A percentile compares a stretch with the other conserved stretches of the same genome.
Conservation (phyloP, 768 basidiomycete genomes). For the Dictyophora rubrovolvata region DNA sequence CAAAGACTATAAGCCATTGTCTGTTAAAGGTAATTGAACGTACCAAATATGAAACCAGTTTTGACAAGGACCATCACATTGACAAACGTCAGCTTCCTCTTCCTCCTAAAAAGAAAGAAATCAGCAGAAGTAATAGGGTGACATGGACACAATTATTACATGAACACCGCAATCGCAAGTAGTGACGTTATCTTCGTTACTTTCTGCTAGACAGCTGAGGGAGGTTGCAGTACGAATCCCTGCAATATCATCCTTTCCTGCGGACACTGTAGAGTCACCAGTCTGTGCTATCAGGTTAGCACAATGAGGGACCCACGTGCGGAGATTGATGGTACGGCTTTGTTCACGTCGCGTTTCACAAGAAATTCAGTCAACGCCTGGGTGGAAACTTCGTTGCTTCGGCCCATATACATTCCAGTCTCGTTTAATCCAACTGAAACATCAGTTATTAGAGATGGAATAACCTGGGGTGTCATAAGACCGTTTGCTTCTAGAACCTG, state of each 20-base stretch:
- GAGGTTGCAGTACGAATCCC: background rate
- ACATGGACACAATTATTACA: slow-evolving; percentile 28
- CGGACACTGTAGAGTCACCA: background rate
- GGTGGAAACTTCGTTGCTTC: slow-evolving; percentile 26
- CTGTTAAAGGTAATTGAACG: slow-evolving; percentile 14
- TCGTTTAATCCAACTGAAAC: background rate
- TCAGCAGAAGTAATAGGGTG: background rate
- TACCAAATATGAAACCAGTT: slow-evolving; percentile 74
- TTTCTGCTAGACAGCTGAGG: too few relatives aligned
- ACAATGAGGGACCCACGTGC: too few relatives aligned
- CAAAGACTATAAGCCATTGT: background rate
- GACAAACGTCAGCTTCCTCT: slow-evolving; percentile 40
- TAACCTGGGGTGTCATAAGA: background rate
- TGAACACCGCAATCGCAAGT: slow-evolving; percentile 64
- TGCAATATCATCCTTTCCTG: background rate
- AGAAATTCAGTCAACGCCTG: slow-evolving; percentile 28
- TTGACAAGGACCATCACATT: slow-evolving; percentile 65
- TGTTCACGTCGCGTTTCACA: slow-evolving; percentile 9
- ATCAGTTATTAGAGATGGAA: background rate
- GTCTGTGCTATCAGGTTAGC: background rate
- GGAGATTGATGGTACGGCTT: background rate
- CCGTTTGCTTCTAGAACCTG: background rate
- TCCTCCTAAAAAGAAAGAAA: slow-evolving; percentile 25
- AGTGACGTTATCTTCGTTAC: slow-evolving; percentile 10
- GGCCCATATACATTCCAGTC: background rate